Evolutionary conservation across 129 eudicot species (phyloP).

Genomic region (Helianthus tuberosus): DNA sequence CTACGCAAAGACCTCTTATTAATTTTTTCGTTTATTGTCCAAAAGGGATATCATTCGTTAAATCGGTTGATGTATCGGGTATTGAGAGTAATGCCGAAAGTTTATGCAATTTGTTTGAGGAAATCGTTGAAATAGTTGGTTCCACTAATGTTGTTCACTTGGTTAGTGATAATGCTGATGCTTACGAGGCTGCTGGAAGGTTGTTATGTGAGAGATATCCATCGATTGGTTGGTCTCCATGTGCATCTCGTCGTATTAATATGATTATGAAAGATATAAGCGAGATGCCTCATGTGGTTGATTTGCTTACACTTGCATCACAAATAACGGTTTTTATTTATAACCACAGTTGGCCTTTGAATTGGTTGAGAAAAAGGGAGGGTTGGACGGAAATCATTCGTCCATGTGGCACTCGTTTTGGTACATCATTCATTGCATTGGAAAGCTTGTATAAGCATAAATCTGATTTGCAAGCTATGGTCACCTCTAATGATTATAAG

Average conservation of each 20-base stretch:
- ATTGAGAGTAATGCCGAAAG: background rate
- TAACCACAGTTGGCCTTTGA: conserved; percentile 9
- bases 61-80: background rate
- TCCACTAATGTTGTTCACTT: background rate
- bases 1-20: background rate
- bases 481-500: conserved; percentile 6
- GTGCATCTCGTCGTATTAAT: background rate
- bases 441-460: conserved; percentile 2
- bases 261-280: background rate
- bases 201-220: background rate
- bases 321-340: conserved; percentile 1
- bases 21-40: conserved; percentile 3
- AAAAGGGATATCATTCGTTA: background rate
- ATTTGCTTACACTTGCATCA: background rate
- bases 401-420: conserved; percentile 2
- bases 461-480: conserved; percentile 8
- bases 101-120: conserved; percentile 1
- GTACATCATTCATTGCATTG: conserved; percentile 9
- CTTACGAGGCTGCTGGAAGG: background rate
- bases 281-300: background rate
- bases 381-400: conserved; percentile 4
- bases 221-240: background rate
- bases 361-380: conserved; percentile 9
- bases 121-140: conserved; percentile 5
- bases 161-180: background rate